A percentile compares a stretch with the other conserved stretches of the same genome.
phyloP scores from a whole-genome alignment of 331 rosid species.

The Saraca asoca region DNA sequence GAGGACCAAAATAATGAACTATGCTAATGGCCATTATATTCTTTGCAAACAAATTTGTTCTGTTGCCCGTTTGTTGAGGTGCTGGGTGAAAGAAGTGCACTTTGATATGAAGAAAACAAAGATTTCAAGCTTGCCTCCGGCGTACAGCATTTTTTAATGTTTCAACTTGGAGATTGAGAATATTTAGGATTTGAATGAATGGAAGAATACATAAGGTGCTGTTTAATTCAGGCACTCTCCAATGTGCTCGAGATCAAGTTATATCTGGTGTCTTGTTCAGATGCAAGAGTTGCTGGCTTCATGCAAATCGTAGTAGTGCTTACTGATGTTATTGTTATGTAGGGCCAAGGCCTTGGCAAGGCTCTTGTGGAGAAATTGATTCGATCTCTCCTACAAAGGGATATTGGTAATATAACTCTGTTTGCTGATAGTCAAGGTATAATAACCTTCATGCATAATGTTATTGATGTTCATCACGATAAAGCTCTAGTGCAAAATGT shows the following conservation, averaged over 20 bases:
- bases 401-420: conserved; percentile 90
- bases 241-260: conserved; percentile 7
- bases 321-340: conserved; percentile 37
- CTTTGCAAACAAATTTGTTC: conserved; percentile 10
- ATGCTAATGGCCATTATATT: conserved; percentile 9
- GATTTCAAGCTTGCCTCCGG: conserved; percentile 23
- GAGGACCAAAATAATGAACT: not conserved
- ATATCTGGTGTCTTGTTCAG: conserved; percentile 16
- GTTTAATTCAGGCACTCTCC: conserved; percentile 8
- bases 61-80: conserved; percentile 5
- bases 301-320: conserved; percentile 17
- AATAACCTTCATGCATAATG: conserved; percentile 2
- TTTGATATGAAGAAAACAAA: conserved; percentile 10
- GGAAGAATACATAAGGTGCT: conserved; percentile 17
- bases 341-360: conserved; percentile 98
- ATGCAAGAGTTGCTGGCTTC: conserved; percentile 17
- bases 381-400: conserved; percentile 83
- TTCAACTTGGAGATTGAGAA: not conserved
- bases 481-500: conserved; percentile 5
- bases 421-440: conserved; percentile 96
- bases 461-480: conserved; percentile 7
- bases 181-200: conserved; percentile 6
- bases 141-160: not conserved
- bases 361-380: conserved; percentile 88
- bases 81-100: conserved; percentile 14